Evolutionary conservation across 2,329 filamentous ascomycete genomes (phyloP), one percentile per base, ranked within the genome.

Genomic region (Exophiala calicioides): DNA sequence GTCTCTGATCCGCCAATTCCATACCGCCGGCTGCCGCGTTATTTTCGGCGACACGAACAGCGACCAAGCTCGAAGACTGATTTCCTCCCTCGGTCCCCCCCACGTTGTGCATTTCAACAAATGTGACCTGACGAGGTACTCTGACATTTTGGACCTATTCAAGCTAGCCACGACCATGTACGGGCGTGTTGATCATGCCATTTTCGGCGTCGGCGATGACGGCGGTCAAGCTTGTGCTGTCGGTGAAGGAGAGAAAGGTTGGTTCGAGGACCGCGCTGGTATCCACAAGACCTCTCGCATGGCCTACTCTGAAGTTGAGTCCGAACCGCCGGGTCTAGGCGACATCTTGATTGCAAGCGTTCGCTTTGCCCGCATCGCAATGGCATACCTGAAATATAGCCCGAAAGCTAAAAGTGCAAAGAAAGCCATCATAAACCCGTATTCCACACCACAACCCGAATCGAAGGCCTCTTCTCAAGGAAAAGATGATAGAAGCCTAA

Each of bases 321-420:
- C 29, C 4, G 55, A 58, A 23, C 49, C 52, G 5, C 9, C 33
- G 2, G 39, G 40, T 16, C 16, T 66, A 49, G 65, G 69, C 3
- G 68, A 78, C 44, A 76, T 78, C 51, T 61, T 78, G 4, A 62
- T 66, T 4, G 75, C 72, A 6, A 68, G 68, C 1, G 54, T 77
- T 16, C 70, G 71, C 33, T 75, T 78, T 50, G 65, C 70, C 3
- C 65, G 75, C 1, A 68, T 79, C 9, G 76, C 76, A 1, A 64
- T 70, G 13, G 74, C 73, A 4, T 79, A 75, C 52, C 65, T 78
- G 31, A 67, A 67, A 18, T 68, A 77, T 59, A 52, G 48, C 7
- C 54, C 54, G 9, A 49, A 46, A 24, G 32, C 44, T 18, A 55
- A 52, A 35, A 35, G 21, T 8, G 35, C 33, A n/a, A 44, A 32